phyloP scores from a whole-genome alignment of 345 rosid species.

The Murraya koenigii region DNA sequence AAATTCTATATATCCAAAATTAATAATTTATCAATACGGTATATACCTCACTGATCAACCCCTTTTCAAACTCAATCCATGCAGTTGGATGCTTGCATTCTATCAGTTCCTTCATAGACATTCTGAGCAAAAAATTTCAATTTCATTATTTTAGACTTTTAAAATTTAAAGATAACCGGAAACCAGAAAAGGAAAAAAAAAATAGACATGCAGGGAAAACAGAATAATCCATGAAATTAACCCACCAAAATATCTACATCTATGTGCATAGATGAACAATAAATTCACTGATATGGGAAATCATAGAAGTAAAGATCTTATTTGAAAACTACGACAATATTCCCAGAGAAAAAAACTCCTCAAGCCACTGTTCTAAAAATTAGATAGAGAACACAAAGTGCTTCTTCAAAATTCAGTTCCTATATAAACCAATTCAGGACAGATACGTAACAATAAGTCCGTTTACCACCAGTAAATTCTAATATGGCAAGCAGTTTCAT shows the following conservation, averaged over 20 bases:
- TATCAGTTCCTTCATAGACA: conserved; percentile 72
- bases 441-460: neutral
- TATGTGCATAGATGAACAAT: neutral
- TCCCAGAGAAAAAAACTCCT: neutral
- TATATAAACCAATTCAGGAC: neutral
- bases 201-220: neutral
- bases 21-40: neutral
- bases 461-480: neutral
- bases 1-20: neutral
- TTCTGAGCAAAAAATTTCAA: conserved; percentile 44
- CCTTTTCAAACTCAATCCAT: conserved; percentile 92
- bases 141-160: conserved; percentile 16
- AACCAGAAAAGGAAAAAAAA: neutral
- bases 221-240: neutral
- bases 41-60: conserved; percentile 71
- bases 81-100: conserved; percentile 82
- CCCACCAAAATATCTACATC: neutral
- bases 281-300: neutral
- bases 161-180: neutral
- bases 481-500: neutral
- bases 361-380: neutral
- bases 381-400: neutral
- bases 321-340: neutral
- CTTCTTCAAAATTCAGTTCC: neutral
- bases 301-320: neutral